Conservation (phyloP, 768 basidiomycete species). For the Trichaptum fuscoviolaceum region DNA sequence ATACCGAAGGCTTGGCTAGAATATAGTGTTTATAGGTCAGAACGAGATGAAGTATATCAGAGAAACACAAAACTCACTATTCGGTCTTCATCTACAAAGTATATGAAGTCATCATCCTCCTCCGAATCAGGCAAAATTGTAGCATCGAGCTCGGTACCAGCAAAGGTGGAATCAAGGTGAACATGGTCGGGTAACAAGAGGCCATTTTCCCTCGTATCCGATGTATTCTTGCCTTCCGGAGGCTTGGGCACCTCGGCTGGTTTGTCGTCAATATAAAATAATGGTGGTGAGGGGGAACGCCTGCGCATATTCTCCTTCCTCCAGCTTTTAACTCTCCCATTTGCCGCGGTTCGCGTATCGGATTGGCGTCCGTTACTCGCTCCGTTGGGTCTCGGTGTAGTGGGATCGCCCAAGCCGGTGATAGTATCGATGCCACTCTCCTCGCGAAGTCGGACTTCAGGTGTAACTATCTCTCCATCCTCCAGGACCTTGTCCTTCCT, state of each 20-base stretch:
- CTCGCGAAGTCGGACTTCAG: not conserved
- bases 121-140: constrained; percentile 19
- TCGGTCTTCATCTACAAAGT: constrained; percentile 68
- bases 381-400: not conserved
- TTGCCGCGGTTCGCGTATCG: not conserved
- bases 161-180: not conserved
- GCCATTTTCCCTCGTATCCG: not conserved
- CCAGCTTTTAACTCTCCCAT: not conserved
- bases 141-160: not conserved
- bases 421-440: not conserved
- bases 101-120: constrained; percentile 55
- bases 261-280: not conserved
- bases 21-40: constrained; percentile 7
- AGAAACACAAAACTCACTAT: constrained; percentile 36
- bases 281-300: not conserved
- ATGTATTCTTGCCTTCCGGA: not conserved
- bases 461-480: not conserved
- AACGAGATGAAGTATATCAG: not conserved
- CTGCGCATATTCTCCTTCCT: not conserved
- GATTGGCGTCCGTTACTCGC: not conserved
- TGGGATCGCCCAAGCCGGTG: not conserved
- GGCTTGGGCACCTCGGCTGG: not conserved
- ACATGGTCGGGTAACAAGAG: not conserved
- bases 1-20: constrained; percentile 57
- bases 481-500: not conserved